A percentile compares a stretch with the other conserved stretches of the same genome.
Evolutionary conservation across 1,139 yeast genomes (phyloP).

Genomic region (Yamadazyma conglobata): DNA sequence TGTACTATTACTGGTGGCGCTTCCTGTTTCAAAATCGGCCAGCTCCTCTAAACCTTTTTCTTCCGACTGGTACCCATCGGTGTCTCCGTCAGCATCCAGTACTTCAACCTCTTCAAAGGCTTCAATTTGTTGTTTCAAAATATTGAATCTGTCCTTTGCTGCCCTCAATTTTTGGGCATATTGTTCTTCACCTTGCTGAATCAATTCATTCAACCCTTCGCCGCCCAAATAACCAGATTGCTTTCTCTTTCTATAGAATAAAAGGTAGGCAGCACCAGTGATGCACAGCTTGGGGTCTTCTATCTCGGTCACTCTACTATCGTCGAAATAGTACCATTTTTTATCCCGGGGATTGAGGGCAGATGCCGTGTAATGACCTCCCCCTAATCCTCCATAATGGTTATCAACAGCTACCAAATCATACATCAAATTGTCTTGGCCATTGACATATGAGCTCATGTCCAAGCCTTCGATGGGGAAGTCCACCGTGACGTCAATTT

Average conservation of each 20-base stretch:
- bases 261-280: constrained; percentile 81
- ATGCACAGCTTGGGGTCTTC: constrained; percentile 60
- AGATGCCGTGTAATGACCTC: constrained; percentile 94
- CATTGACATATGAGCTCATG: constrained; percentile 53
- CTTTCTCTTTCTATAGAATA: constrained; percentile 71
- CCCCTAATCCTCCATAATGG: constrained; percentile 95
- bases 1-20: constrained; percentile 6
- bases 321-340: constrained; percentile 90
- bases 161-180: constrained; percentile 14
- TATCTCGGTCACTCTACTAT: constrained; percentile 64
- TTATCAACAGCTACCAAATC: constrained; percentile 92
- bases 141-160: constrained; percentile 13
- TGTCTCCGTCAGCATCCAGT: constrained; percentile 7
- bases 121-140: constrained; percentile 19
- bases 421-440: constrained; percentile 47
- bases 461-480: constrained; percentile 87
- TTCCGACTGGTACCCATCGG: too few species aligned
- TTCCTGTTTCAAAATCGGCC: constrained; percentile 18
- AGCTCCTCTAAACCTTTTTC: too few species aligned
- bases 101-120: constrained; percentile 16
- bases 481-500: constrained; percentile 78
- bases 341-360: constrained; percentile 75
- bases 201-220: constrained; percentile 22
- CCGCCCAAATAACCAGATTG: constrained; percentile 35
- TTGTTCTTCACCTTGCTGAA: constrained; percentile 22